Evolutionary conservation across 371 early-diverging fungal species (phyloP).

Genomic region (Dipsacomyces acuminosporus): DNA sequence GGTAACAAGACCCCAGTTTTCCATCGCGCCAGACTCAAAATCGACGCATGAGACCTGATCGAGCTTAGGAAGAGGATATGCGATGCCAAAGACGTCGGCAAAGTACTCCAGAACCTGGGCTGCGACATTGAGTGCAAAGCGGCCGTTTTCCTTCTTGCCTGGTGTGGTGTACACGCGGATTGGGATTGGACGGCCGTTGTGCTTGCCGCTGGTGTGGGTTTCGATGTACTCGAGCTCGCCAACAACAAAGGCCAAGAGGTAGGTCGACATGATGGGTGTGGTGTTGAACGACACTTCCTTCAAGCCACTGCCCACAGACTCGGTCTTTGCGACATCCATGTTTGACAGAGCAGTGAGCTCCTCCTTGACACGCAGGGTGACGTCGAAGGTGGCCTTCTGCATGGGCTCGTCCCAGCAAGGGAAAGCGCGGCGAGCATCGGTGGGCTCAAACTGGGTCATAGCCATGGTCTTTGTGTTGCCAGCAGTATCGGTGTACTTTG

Average conservation of each 20-base stretch:
- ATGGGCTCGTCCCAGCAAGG: constrained; percentile 93
- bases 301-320: constrained; percentile 40
- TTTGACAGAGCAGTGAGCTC: constrained; percentile 81
- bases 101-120: constrained; percentile 70
- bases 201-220: constrained; percentile 55
- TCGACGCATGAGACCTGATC: constrained; percentile 90
- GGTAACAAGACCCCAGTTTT: constrained; percentile 97
- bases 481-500: constrained; percentile 67
- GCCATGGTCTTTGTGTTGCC: constrained; percentile 71
- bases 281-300: constrained; percentile 64
- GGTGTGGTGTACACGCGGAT: constrained; percentile 75
- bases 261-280: constrained; percentile 89
- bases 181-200: constrained; percentile 57
- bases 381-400: constrained; percentile 85
- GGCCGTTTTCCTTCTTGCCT: constrained; percentile 65
- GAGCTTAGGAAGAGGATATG: constrained; percentile 84
- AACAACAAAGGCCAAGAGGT: constrained; percentile 83
- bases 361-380: constrained; percentile 67
- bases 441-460: constrained; percentile 91
- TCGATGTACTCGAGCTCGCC: constrained; percentile 89
- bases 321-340: constrained; percentile 53
- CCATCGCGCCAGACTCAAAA: constrained; percentile 86
- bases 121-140: constrained; percentile 74
- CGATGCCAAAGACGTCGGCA: constrained; percentile 70
- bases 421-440: constrained; percentile 85